A percentile compares a stretch with the other conserved stretches of the same genome.
phyloP scores from a whole-genome alignment of 148 eudicot species.

The Euryodendron excelsum region DNA sequence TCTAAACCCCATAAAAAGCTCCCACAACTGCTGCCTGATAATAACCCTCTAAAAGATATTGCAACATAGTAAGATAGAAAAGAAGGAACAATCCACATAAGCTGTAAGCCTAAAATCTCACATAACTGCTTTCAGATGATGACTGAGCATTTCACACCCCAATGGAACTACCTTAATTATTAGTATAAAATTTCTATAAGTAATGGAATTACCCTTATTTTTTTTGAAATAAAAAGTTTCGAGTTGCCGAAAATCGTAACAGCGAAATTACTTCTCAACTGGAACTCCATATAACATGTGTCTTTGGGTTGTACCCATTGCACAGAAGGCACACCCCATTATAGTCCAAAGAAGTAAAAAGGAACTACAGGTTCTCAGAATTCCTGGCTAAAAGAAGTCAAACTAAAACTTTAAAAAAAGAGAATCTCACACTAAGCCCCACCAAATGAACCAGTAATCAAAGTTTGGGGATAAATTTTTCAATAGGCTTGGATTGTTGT shows the following conservation, averaged over 20 bases:
- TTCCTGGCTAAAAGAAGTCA: not conserved
- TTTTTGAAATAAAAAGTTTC: too few relatives aligned
- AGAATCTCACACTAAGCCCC: not conserved
- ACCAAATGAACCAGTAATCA: too few relatives aligned
- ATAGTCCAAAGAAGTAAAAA: not conserved
- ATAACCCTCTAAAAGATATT: conserved; percentile 1
- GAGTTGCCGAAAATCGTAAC: too few relatives aligned
- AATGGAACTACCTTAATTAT: not conserved
- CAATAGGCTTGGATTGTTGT: not conserved
- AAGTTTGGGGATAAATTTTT: too few relatives aligned
- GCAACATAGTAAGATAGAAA: not conserved
- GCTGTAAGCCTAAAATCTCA: not conserved
- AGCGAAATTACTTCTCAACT: not conserved
- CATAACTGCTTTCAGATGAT: not conserved
- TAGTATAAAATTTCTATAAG: too few relatives aligned
- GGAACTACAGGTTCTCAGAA: not conserved
- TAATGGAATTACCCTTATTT: too few relatives aligned
- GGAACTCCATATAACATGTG: too few relatives aligned
- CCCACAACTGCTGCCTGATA: too few relatives aligned
- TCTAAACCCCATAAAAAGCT: too few relatives aligned
- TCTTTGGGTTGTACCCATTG: too few relatives aligned
- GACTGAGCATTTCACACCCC: not conserved
- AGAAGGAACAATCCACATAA: not conserved
- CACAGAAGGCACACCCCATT: too few relatives aligned
- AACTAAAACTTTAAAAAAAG: not conserved